Conservation (phyloP, 331 rosid genomes). For the Spiraea crenata region DNA sequence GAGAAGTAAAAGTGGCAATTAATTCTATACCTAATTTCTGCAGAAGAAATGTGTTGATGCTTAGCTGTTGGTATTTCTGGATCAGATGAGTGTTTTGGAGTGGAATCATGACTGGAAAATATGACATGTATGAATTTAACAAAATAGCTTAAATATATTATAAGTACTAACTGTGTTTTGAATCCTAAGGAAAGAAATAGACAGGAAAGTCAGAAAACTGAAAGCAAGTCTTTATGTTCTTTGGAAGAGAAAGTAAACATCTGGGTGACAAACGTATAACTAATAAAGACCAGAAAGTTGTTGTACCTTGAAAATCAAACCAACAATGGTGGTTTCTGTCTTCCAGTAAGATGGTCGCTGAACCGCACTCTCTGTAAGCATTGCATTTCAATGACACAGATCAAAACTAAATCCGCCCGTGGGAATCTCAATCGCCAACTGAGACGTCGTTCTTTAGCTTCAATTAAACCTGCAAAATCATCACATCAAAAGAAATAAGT, state of each 20-base stretch:
- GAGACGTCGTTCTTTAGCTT: conserved; percentile 38
- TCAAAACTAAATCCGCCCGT: conserved; percentile 92
- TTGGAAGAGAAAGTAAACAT: not conserved
- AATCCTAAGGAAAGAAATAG: too few species aligned
- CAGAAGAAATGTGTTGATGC: too few species aligned
- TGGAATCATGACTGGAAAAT: too few species aligned
- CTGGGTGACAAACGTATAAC: not conserved
- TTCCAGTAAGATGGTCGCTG: conserved; percentile 58
- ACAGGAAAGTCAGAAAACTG: too few species aligned
- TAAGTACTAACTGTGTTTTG: too few species aligned
- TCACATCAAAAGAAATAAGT: not conserved
- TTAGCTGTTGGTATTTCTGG: too few species aligned
- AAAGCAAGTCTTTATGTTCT: not conserved
- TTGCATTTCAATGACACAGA: conserved; percentile 78
- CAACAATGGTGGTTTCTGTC: conserved; percentile 94
- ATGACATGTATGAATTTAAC: too few species aligned
- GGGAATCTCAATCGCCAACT: conserved; percentile 51
- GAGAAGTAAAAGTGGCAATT: too few species aligned
- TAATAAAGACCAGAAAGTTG: not conserved
- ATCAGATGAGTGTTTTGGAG: too few species aligned
- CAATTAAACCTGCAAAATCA: conserved; percentile 8
- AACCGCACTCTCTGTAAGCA: conserved; percentile 75
- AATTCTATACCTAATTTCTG: too few species aligned
- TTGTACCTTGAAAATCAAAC: conserved; percentile 71
- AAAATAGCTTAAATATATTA: too few species aligned